Conservation (phyloP, 306 rosid species). For the Mucuna pruriens region DNA sequence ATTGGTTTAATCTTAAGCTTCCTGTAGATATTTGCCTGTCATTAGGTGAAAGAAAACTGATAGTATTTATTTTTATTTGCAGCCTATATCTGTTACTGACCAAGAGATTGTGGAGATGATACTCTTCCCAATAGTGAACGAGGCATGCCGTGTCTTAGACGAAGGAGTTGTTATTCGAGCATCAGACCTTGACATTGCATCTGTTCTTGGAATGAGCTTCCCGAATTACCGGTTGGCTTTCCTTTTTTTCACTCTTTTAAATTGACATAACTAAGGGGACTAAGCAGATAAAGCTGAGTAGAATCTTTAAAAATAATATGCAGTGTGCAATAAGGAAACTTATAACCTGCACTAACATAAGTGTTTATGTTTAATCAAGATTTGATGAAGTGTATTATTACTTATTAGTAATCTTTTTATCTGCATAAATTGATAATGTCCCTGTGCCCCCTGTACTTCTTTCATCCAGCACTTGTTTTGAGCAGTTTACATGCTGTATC, state of each 20-base stretch:
- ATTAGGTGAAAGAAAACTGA: conserved; percentile 23
- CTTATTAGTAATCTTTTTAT: not conserved
- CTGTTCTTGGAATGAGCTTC: conserved; percentile 99
- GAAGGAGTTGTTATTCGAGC: conserved; percentile 85
- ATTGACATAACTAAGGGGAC: not conserved
- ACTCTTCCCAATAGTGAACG: conserved; percentile 93
- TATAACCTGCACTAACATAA: not conserved
- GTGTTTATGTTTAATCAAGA: not conserved
- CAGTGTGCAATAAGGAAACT: not conserved
- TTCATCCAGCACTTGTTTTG: not conserved
- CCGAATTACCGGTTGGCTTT: conserved; percentile 72
- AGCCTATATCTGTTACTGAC: conserved; percentile 84
- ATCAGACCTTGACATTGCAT: conserved; percentile 89
- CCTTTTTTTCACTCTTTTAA: not conserved
- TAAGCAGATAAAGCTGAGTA: not conserved
- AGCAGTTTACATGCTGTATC: not conserved
- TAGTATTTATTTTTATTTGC: conserved; percentile 37
- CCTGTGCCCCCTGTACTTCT: not conserved
- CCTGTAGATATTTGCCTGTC: not conserved
- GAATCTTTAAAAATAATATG: not conserved
- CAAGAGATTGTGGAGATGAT: conserved; percentile 92
- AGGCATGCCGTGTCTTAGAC: conserved; percentile 91
- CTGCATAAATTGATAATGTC: not conserved
- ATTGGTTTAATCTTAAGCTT: conserved; percentile 9
- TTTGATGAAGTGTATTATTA: not conserved